phyloP scores from a whole-genome alignment of 2,329 filamentous ascomycete genomes.

The Keithomyces neogunnii region DNA sequence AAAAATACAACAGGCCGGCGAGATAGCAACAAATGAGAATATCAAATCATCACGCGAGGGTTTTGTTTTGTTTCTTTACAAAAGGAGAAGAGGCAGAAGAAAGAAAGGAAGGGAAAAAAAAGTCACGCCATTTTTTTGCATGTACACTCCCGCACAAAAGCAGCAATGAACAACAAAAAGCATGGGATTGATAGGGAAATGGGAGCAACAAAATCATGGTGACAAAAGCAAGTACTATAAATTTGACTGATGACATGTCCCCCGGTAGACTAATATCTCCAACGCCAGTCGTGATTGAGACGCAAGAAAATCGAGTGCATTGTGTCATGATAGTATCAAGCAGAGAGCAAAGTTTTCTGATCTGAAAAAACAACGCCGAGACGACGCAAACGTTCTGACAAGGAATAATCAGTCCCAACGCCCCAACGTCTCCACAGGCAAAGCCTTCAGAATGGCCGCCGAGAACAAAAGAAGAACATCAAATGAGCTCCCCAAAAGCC shows the following conservation, averaged over 20 bases:
- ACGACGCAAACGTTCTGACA: constrained; percentile 12
- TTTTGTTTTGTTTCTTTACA: neutral
- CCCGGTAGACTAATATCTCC: constrained; percentile 28
- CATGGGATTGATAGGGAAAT: neutral
- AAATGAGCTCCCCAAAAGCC: constrained; percentile 10
- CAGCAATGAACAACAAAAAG: constrained; percentile 4
- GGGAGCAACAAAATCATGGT: constrained; percentile 10
- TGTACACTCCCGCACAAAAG: constrained; percentile 2
- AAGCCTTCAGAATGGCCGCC: constrained; percentile 12
- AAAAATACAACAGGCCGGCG: no score
- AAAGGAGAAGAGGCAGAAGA: constrained; percentile 9
- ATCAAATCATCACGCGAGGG: no score
- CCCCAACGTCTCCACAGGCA: constrained; percentile 18
- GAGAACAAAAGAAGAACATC: constrained; percentile 16
- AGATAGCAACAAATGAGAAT: no score
- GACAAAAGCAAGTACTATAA: constrained; percentile 20
- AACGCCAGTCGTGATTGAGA: constrained; percentile 32
- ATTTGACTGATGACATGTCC: constrained; percentile 29
- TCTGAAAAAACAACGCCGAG: constrained; percentile 6
- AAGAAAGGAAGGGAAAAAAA: constrained; percentile 15
- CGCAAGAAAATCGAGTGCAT: constrained; percentile 21
- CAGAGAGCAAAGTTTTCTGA: constrained; percentile 22
- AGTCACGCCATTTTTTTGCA: constrained; percentile 7
- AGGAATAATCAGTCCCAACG: constrained; percentile 20
- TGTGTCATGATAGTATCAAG: constrained; percentile 18